Percentiles rank a stretch among this genome's conserved stretches.
Evolutionary conservation across 805 yeast genomes (phyloP).

Genomic region (Starmera quercuum): DNA sequence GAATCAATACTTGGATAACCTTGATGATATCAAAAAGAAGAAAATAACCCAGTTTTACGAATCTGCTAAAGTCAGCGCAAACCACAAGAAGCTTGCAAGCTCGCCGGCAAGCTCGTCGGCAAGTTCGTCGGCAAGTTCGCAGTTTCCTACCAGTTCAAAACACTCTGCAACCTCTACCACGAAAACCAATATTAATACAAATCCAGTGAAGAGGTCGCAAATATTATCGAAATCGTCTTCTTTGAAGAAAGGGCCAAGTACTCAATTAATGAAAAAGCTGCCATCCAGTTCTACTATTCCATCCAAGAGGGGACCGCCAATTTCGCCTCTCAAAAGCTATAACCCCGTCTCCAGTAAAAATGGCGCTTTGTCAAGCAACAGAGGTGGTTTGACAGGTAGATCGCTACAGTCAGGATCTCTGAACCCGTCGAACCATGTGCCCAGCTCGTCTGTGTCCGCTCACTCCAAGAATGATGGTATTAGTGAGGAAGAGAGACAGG

Average conservation of each 20-base stretch:
- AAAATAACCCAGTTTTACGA: conserved; percentile 58
- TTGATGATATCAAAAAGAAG: conserved; percentile 68
- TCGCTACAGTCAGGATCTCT: conserved; percentile 27
- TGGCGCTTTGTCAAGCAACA: conserved; percentile 8
- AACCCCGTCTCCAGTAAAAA: too few species aligned
- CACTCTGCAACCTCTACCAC: too few species aligned
- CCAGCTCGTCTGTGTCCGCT: neutral
- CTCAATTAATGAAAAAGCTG: conserved; percentile 10
- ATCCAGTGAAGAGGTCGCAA: too few species aligned
- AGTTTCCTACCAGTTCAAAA: too few species aligned
- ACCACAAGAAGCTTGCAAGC: too few species aligned
- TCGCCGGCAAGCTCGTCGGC: too few species aligned
- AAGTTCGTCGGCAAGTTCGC: too few species aligned
- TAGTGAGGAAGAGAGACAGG: conserved; percentile 25
- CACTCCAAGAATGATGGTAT: too few species aligned
- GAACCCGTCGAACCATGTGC: conserved; percentile 4
- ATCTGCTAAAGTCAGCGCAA: conserved; percentile 46
- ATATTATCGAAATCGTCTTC: too few species aligned
- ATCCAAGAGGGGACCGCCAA: conserved; percentile 57
- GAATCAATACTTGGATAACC: conserved; percentile 48
- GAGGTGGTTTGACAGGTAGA: conserved; percentile 35
- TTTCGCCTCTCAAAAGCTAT: too few species aligned
- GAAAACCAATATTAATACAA: too few species aligned
- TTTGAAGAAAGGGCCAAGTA: too few species aligned
- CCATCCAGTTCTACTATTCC: conserved; percentile 35